A percentile compares a stretch with the other conserved stretches of the same genome.
phyloP scores from a whole-genome alignment of 1,139 yeast species.

The Protomyces pachydermus region DNA sequence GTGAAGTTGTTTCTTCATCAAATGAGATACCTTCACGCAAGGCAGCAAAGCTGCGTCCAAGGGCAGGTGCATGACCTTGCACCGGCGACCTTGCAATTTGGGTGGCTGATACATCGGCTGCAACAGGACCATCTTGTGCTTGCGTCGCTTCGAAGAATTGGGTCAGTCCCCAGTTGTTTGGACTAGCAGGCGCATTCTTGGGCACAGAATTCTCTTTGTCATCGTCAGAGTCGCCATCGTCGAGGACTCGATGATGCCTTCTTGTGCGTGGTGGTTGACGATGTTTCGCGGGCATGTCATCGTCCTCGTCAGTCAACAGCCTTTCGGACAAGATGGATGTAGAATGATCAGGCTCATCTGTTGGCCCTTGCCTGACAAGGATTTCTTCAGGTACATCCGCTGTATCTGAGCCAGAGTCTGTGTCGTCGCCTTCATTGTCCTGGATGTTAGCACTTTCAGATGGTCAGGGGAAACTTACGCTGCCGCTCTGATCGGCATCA shows the following conservation, averaged over 20 bases:
- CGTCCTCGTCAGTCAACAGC: constrained; percentile 9
- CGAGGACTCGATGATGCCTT: not conserved
- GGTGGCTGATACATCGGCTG: not conserved
- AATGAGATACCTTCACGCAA: not conserved
- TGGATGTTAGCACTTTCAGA: constrained; percentile 29
- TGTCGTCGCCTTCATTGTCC: not conserved
- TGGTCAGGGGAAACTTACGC: constrained; percentile 4
- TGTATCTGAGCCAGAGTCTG: constrained; percentile 19
- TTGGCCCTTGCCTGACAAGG: not conserved
- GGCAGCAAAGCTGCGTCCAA: not conserved
- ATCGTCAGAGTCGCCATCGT: constrained; percentile 15
- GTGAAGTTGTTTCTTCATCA: not conserved
- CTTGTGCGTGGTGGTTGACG: not conserved
- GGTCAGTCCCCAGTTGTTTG: not conserved
- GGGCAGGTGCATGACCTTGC: not conserved
- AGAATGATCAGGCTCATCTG: not conserved
- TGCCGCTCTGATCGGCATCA: constrained; percentile 35
- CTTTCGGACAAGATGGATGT: constrained; percentile 9
- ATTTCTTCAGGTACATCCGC: constrained; percentile 37
- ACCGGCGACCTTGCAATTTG: not conserved
- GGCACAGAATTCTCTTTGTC: constrained; percentile 20
- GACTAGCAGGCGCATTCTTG: not conserved
- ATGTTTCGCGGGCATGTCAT: not conserved
- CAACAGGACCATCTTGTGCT: not conserved
- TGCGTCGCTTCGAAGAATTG: constrained; percentile 20